Percentiles rank a stretch among this genome's conserved stretches.
phyloP scores from a whole-genome alignment of 2,329 filamentous ascomycete species.

The Pseudogymnoascus pannorum region DNA sequence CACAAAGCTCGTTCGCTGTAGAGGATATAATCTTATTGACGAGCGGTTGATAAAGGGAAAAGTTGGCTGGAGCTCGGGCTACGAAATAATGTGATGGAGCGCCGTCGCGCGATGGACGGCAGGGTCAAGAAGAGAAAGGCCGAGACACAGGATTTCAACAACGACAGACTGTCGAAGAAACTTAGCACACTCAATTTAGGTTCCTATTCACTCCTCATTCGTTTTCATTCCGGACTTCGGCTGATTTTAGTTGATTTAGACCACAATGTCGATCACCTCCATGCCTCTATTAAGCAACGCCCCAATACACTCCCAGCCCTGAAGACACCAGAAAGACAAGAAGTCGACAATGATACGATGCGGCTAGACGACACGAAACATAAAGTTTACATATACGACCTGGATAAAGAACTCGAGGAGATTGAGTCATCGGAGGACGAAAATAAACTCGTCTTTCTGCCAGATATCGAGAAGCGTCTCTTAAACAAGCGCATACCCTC shows the following conservation, averaged over 20 bases:
- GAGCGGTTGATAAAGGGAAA: constrained; percentile 8
- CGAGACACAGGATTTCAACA: constrained; percentile 54
- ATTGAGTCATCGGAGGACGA: constrained; percentile 52
- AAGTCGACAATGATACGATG: constrained; percentile 56
- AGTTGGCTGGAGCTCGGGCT: constrained; percentile 7
- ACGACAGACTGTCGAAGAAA: constrained; percentile 74
- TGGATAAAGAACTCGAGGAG: constrained; percentile 79
- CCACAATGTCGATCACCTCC: constrained; percentile 55
- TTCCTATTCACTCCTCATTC: constrained; percentile 35
- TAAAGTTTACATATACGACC: constrained; percentile 83
- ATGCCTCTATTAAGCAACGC: constrained; percentile 54
- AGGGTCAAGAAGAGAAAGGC: constrained; percentile 49
- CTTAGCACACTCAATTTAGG: constrained; percentile 76
- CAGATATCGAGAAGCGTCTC: constrained; percentile 79
- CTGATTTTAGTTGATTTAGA: constrained; percentile 37
- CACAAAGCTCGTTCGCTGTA: constrained; percentile 7
- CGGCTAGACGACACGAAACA: constrained; percentile 75
- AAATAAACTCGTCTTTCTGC: constrained; percentile 66
- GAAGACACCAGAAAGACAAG: constrained; percentile 13
- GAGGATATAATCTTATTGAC: constrained; percentile 3
- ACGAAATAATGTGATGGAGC: constrained; percentile 22
- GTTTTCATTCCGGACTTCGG: constrained; percentile 10
- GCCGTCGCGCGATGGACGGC: constrained; percentile 22
- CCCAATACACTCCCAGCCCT: constrained; percentile 13
- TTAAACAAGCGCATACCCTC: constrained; percentile 56